Percentiles rank a stretch among this genome's conserved stretches.
Evolutionary conservation across 176 grass and related monocot genomes (phyloP).

Genomic region (Urochloa ruziziensis): DNA sequence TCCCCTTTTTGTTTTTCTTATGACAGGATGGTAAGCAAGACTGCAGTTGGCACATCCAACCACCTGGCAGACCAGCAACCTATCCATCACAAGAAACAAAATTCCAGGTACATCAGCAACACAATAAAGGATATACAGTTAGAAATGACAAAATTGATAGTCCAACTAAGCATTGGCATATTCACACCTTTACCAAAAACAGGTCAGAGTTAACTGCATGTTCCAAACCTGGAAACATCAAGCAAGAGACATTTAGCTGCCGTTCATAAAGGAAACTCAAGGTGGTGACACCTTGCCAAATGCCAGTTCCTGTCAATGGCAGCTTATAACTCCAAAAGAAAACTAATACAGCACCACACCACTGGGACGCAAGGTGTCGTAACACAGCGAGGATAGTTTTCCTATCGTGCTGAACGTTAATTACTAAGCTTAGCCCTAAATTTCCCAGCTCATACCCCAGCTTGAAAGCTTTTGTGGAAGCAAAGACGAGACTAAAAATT

Average conservation of each 20-base stretch:
- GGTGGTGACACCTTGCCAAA: slow-evolving; percentile 1
- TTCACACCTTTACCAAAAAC: slow-evolving; percentile 6
- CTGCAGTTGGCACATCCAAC: slow-evolving; percentile 11
- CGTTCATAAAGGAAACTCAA: not conserved
- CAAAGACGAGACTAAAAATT: not conserved
- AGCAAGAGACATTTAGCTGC: not conserved
- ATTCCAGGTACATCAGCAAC: slow-evolving; percentile 12
- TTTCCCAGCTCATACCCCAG: not conserved
- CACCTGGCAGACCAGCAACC: not conserved
- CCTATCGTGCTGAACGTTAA: not conserved
- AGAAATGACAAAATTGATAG: slow-evolving; percentile 7
- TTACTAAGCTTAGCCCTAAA: not conserved
- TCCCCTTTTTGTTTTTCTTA: slow-evolving; percentile 35
- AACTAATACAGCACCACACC: not conserved
- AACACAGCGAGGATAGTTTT: not conserved
- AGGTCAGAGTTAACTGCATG: slow-evolving; percentile 2
- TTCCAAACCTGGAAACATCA: not conserved
- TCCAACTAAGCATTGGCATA: not conserved
- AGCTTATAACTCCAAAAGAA: not conserved
- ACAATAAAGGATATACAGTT: slow-evolving; percentile 7
- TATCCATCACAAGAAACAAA: slow-evolving; percentile 24
- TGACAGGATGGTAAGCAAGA: not conserved
- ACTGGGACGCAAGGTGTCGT: not conserved
- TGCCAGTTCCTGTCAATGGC: not conserved
- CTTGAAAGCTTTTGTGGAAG: slow-evolving; percentile 4